A percentile compares a stretch with the other conserved stretches of the same genome.
Conservation (phyloP, 2,329 filamentous ascomycete genomes). For the Aspergillus persii region DNA sequence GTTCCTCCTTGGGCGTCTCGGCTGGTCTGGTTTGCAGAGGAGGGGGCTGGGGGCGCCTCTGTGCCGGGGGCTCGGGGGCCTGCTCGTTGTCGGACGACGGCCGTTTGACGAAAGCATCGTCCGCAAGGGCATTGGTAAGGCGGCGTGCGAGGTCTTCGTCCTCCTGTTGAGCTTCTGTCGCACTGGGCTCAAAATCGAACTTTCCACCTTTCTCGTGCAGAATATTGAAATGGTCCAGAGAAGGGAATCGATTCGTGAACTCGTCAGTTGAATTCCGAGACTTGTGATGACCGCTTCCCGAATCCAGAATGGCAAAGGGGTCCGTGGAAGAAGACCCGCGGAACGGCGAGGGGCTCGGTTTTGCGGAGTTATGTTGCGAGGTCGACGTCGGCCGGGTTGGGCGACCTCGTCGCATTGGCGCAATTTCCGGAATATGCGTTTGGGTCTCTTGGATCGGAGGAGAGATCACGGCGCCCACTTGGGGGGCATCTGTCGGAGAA, state of each 20-base stretch:
- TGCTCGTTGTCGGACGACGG: constrained; percentile 33
- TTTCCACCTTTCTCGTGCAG: constrained; percentile 79
- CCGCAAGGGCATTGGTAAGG: constrained; percentile 73
- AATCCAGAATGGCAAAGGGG: constrained; percentile 87
- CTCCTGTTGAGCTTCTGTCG: constrained; percentile 42
- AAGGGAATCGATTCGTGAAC: constrained; percentile 80
- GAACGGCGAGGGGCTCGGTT: constrained; percentile 66
- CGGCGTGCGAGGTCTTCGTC: constrained; percentile 61
- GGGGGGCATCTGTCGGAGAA: constrained; percentile 55
- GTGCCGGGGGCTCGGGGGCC: constrained; percentile 21
- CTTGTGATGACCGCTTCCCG: constrained; percentile 50
- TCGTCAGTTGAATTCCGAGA: constrained; percentile 65
- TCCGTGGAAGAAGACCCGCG: constrained; percentile 61
- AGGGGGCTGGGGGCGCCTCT: constrained; percentile 26
- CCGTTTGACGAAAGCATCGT: constrained; percentile 72
- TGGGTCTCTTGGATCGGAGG: constrained; percentile 69
- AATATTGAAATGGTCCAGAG: constrained; percentile 87
- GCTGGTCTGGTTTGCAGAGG: constrained; percentile 21
- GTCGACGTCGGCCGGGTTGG: constrained; percentile 52
- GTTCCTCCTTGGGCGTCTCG: constrained; percentile 24
- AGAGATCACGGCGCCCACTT: constrained; percentile 78
- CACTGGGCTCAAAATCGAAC: constrained; percentile 72
- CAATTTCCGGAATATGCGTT: constrained; percentile 74
- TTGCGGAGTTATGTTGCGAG: constrained; percentile 49
- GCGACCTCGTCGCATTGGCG: constrained; percentile 87